A percentile compares a stretch with the other conserved stretches of the same genome.
phyloP scores from a whole-genome alignment of 805 yeast species.

The Candida oleophila region DNA sequence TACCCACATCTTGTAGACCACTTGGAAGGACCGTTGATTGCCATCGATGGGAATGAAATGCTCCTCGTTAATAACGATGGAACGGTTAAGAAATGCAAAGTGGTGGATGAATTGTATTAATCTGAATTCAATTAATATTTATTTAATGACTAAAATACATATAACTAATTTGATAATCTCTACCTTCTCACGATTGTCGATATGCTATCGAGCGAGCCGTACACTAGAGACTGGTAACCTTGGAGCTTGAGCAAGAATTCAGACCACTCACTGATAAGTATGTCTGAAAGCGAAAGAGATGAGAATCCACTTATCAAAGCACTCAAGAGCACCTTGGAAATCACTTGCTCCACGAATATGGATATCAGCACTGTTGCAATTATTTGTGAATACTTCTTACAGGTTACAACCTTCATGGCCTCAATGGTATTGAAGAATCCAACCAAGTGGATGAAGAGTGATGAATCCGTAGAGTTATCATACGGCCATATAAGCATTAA shows the following conservation, averaged over 20 bases:
- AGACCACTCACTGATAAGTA: conserved; percentile 12
- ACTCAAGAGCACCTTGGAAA: conserved; percentile 15
- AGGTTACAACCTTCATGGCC: conserved; percentile 36
- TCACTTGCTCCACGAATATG: conserved; percentile 11
- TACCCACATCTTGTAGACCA: conserved; percentile 71
- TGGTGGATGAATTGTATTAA: conserved; percentile 1
- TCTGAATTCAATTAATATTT: neutral
- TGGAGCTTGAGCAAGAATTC: conserved; percentile 3
- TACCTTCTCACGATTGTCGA: neutral
- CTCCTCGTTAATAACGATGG: conserved; percentile 30
- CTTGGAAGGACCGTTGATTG: conserved; percentile 85
- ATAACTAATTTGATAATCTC: neutral
- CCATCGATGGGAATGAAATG: conserved; percentile 52
- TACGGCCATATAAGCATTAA: conserved; percentile 97
- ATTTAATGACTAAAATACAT: too few species aligned
- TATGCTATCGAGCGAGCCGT: neutral
- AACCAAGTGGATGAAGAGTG: conserved; percentile 56
- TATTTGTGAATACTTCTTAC: conserved; percentile 14
- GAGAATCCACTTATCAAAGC: conserved; percentile 13
- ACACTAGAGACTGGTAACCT: conserved; percentile 1
- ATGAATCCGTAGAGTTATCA: conserved; percentile 66
- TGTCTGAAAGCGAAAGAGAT: conserved; percentile 6
- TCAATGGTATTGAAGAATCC: conserved; percentile 67
- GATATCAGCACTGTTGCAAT: conserved; percentile 16
- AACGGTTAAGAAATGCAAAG: conserved; percentile 7